Conservation (phyloP, 371 early-diverging fungal genomes). For the Entomophthora muscae region DNA sequence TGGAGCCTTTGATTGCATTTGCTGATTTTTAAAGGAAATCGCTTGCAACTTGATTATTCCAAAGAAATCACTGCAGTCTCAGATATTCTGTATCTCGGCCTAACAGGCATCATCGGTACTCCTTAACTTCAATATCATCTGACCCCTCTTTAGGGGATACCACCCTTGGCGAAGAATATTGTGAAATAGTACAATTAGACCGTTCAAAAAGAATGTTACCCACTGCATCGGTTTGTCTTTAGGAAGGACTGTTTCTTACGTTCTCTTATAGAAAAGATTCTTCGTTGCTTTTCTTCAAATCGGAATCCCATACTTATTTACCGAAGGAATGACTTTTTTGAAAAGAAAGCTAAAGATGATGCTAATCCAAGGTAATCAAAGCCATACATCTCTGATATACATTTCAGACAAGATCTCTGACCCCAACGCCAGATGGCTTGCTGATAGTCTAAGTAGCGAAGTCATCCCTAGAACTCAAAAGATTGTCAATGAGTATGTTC, state of each 20-base stretch:
- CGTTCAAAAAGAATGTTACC: neutral
- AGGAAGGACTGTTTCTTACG: too few species aligned
- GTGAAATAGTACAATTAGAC: neutral
- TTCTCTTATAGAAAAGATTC: neutral
- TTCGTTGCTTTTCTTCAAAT: neutral
- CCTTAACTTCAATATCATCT: too few species aligned
- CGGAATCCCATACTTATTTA: neutral
- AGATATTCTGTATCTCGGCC: neutral
- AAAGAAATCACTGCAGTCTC: neutral
- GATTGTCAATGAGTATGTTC: conserved; percentile 7
- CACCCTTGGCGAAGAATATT: conserved; percentile 3
- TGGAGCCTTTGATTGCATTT: neutral
- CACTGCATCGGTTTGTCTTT: neutral
- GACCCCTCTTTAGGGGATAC: neutral
- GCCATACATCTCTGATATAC: neutral
- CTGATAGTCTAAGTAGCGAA: neutral
- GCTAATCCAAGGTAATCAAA: neutral
- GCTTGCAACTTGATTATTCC: neutral
- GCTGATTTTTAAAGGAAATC: conserved; percentile 20
- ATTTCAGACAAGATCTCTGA: neutral
- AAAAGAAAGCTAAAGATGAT: neutral
- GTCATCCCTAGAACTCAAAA: neutral
- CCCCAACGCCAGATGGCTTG: neutral
- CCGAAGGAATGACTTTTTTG: neutral
- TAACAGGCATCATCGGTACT: neutral